Conservation (phyloP, 257 asterid genomes). For the Craterostigma plantagineum region DNA sequence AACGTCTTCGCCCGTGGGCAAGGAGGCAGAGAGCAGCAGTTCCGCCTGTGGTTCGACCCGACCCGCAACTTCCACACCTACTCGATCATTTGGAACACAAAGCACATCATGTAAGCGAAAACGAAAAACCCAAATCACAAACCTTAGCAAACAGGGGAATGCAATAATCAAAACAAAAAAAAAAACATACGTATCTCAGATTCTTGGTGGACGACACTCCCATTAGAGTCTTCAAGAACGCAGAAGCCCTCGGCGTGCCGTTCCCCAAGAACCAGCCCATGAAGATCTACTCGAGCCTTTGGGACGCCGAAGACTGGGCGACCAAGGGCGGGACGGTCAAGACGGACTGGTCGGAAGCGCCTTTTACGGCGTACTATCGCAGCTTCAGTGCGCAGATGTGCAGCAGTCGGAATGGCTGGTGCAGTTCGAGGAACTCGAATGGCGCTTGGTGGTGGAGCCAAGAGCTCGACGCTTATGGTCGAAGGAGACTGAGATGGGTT, state of each 20-base stretch:
- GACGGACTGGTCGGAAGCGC: conserved; percentile 1
- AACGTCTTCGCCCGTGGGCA: conserved; percentile 23
- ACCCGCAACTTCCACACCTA: conserved; percentile 24
- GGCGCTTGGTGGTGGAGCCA: no score
- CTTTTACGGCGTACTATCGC: neutral
- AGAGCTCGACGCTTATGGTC: no score
- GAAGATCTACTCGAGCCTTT: conserved; percentile 1
- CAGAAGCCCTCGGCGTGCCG: neutral
- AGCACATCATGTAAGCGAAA: conserved; percentile 21
- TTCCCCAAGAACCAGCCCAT: conserved; percentile 3
- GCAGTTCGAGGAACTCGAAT: no score
- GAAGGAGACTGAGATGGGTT: no score
- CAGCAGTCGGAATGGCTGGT: no score
- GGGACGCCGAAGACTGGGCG: conserved; percentile 5
- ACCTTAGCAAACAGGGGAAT: no score
- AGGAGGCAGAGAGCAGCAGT: conserved; percentile 27
- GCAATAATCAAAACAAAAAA: no score
- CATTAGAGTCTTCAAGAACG: conserved; percentile 1
- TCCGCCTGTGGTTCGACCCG: conserved; percentile 39
- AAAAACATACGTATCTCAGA: no score
- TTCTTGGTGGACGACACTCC: conserved; percentile 3
- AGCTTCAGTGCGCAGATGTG: no score
- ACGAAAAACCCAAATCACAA: no score
- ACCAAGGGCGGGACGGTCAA: conserved; percentile 4
- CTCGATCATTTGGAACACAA: conserved; percentile 31